Base-by-base conservation (phyloP, 2,329 filamentous ascomycete genomes). In the Ophiostoma quercus region DNA sequence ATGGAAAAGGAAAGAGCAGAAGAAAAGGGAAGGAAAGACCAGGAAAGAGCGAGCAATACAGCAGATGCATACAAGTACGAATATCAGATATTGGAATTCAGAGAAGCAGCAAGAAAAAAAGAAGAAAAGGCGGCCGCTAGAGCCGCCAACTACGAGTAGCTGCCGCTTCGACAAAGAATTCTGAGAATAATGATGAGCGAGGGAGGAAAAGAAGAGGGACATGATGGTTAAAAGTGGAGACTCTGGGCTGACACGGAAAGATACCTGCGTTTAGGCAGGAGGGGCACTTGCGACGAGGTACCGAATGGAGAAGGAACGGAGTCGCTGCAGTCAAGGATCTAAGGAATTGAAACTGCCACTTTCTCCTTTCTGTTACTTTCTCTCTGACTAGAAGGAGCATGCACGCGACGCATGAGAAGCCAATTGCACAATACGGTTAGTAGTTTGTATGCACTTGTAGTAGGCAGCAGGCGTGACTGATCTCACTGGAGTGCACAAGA, bases 21-120 rank as follows among this genome's bases (percentile, higher is more conserved):
- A n/a, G 47, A 3, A 29, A 2, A 22, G 25, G 3, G 4, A 62
- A 62, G 32, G 25, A n/a, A n/a, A n/a, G n/a, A n/a, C n/a, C n/a
- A n/a, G n/a, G 25, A 60, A 16, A 60, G 54, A 60, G 54, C 54
- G 54, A 60, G 14, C 54, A 32, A 60, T 60, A 60, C 22, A 60
- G 22, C 54, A 60, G 12, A 32, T 9, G 25, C 22, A 62, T 25
- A 16, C 25, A 32, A 25, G 14, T 34, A 11, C 25, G 25, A 29
- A 34, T 25, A 29, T 16, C 57, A 32, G 22, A 22, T 62, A 22
- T 62, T 57, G 14, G 25, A 29, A 29, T 29, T 62, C 67, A 11
- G 37, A 29, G 11, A 66, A 8, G n/a, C n/a, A 39, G 12, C n/a
- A 66, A 22, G n/a, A 62, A 32, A 19, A 29, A 16, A 29, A 2